phyloP scores from a whole-genome alignment of 108 stramenopile genomes.

The Parietichytrium sp. region DNA sequence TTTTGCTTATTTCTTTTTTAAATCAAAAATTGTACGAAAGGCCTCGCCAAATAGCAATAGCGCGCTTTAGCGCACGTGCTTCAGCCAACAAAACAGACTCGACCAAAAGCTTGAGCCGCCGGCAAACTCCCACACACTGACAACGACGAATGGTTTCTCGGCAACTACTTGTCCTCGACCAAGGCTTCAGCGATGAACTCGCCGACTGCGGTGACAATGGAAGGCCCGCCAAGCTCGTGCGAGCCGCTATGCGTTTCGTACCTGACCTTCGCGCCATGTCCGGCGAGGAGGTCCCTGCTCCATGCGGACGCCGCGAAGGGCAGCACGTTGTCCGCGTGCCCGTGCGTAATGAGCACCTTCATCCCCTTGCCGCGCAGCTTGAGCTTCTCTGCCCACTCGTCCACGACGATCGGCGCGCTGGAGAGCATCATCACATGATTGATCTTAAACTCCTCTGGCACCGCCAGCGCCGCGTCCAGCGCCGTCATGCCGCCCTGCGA shows the following conservation, averaged over 20 bases:
- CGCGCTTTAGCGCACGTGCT: too few relatives aligned
- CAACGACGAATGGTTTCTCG: too few relatives aligned
- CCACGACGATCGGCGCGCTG: slow-evolving; percentile 22
- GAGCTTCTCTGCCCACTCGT: slow-evolving; percentile 24
- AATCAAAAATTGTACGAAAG: too few relatives aligned
- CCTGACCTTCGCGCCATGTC: neutral
- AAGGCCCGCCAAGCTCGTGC: slow-evolving; percentile 10
- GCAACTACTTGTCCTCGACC: too few relatives aligned
- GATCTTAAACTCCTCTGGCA: neutral
- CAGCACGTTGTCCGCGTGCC: neutral
- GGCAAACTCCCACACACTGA: too few relatives aligned
- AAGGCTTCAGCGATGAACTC: slow-evolving; percentile 18
- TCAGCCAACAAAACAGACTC: too few relatives aligned
- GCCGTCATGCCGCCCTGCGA: slow-evolving; percentile 17
- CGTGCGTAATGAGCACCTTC: slow-evolving; percentile 13
- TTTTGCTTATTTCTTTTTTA: too few relatives aligned
- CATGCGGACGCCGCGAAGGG: slow-evolving; percentile 1
- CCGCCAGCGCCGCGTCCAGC: neutral
- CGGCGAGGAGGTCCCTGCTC: neutral
- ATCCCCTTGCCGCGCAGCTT: neutral
- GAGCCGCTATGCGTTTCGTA: slow-evolving; percentile 14
- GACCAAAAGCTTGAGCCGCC: too few relatives aligned
- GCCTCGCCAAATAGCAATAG: too few relatives aligned
- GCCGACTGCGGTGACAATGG: neutral
- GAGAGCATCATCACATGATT: slow-evolving; percentile 31